Conservation (phyloP, 345 rosid species). For the Aquilaria yunnanensis region DNA sequence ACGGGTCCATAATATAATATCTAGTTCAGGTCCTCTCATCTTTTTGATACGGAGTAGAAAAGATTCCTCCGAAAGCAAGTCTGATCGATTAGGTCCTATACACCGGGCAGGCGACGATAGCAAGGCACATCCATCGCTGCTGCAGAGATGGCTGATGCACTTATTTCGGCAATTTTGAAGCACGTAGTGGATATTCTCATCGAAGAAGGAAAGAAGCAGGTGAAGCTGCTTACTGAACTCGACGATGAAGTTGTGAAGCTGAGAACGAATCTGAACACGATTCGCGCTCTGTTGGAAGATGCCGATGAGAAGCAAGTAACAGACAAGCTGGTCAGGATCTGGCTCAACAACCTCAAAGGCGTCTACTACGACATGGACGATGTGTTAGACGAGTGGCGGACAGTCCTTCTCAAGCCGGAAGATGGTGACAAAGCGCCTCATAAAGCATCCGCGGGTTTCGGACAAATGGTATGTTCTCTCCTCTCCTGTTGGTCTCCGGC, state of each 20-base stretch:
- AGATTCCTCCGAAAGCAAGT: too few relatives aligned
- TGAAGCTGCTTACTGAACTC: background rate
- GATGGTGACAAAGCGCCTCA: too few relatives aligned
- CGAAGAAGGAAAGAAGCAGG: background rate
- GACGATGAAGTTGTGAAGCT: background rate
- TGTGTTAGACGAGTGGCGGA: background rate
- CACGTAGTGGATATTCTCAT: background rate
- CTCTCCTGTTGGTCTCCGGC: background rate
- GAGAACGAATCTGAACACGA: background rate
- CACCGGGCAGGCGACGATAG: too few relatives aligned
- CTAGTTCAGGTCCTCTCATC: too few relatives aligned
- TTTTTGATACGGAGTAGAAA: too few relatives aligned
- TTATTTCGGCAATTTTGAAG: background rate
- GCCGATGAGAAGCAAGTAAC: background rate
- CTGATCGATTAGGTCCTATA: too few relatives aligned
- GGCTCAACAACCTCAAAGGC: background rate
- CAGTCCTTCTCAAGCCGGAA: background rate
- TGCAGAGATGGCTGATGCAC: background rate
- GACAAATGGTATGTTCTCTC: background rate
- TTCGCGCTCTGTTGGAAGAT: background rate
- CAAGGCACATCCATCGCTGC: too few relatives aligned
- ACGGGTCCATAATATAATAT: too few relatives aligned
- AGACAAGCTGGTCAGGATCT: background rate
- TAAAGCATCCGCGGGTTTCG: background rate
- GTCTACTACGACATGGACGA: constrained; percentile 2